phyloP scores from a whole-genome alignment of 2,329 filamentous ascomycete genomes.

The Phyllosticta capitalensis region DNA sequence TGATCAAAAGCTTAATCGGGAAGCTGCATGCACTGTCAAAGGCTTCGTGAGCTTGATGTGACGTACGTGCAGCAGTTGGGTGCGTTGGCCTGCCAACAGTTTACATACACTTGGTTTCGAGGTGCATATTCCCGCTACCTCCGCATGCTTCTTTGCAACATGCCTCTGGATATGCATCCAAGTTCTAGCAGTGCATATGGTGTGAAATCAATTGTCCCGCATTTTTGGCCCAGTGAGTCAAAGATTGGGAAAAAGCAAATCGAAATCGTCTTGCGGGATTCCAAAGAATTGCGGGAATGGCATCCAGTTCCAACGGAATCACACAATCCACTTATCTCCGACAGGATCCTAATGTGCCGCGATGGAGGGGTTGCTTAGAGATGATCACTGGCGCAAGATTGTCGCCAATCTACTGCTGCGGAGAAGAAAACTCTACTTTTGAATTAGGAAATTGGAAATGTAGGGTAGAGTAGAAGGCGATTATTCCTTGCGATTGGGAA shows the following conservation, averaged over 20 bases:
- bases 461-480: no score
- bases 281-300: no score
- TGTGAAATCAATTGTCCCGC: neutral
- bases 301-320: no score
- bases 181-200: neutral
- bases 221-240: neutral
- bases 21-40: neutral
- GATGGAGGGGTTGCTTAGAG: no score
- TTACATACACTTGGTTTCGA: neutral
- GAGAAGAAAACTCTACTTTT: no score
- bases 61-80: neutral
- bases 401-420: no score
- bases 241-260: neutral
- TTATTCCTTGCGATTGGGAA: no score
- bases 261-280: neutral
- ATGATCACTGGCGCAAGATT: no score
- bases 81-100: neutral
- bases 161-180: neutral
- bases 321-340: no score
- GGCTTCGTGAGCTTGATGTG: neutral
- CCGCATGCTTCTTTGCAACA: neutral
- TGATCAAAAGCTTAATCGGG: neutral
- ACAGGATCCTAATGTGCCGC: no score
- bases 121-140: neutral
- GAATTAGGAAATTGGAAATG: no score